Percentiles rank a stretch among this genome's conserved stretches.
Evolutionary conservation across 192 early-diverging fungal genomes (phyloP).

Genomic region (Coemansia sp.): DNA sequence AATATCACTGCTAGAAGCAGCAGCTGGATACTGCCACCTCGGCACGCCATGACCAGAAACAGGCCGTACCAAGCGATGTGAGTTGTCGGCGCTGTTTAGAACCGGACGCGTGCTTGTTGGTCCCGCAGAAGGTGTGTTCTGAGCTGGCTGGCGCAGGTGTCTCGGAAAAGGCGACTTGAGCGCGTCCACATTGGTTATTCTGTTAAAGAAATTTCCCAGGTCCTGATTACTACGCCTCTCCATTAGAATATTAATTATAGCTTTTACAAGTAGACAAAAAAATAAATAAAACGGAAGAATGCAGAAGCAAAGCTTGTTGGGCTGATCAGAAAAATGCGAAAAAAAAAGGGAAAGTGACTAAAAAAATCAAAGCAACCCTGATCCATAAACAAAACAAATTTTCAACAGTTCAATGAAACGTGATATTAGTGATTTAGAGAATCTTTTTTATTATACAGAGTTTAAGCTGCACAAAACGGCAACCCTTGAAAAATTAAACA

Average conservation of each 20-base stretch:
- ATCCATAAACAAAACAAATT: neutral
- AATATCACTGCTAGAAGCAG: neutral
- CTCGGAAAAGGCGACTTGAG: slow-evolving; percentile 42
- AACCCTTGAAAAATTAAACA: slow-evolving; percentile 25
- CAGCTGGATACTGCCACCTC: slow-evolving; percentile 18
- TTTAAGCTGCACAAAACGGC: slow-evolving; percentile 5
- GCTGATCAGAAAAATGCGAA: no score
- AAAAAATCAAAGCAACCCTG: neutral
- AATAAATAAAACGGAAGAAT: neutral
- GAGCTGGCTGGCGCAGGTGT: slow-evolving; percentile 22
- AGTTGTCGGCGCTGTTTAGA: neutral
- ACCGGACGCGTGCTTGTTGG: slow-evolving; percentile 14
- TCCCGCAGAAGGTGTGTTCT: slow-evolving; percentile 7
- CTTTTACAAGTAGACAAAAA: slow-evolving; percentile 10
- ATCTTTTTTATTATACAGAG: slow-evolving; percentile 43
- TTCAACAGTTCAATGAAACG: neutral
- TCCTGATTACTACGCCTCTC: slow-evolving; percentile 23
- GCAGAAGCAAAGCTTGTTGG: neutral
- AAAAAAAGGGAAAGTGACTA: neutral
- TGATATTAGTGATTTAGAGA: neutral
- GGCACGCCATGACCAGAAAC: slow-evolving; percentile 14
- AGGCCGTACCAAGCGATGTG: slow-evolving; percentile 16
- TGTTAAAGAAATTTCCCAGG: slow-evolving; percentile 32
- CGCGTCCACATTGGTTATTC: slow-evolving; percentile 40
- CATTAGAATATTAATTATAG: slow-evolving; percentile 18